Base-by-base conservation (phyloP, 2,329 filamentous ascomycete species). In the Clonostachys solani region DNA sequence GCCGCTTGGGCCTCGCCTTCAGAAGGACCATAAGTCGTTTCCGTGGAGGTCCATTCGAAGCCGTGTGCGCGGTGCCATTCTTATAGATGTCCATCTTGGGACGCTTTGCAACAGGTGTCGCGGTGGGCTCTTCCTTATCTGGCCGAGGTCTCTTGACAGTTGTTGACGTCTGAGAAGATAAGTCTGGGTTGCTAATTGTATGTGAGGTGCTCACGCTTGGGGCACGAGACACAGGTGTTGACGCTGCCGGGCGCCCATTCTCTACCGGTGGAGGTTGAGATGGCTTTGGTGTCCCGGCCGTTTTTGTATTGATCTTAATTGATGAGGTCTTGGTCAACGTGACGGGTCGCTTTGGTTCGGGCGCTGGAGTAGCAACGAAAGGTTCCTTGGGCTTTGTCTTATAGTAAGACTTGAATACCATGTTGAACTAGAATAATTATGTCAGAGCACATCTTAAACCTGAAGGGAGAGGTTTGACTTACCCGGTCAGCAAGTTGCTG, bases 391-490 rank as follows among this genome's bases (percentile, higher is more conserved):
- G 64, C 41, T 61, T 59, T 12, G 57, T 65, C 54, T 61, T 66
- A 51, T 66, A 67, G 53, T 62, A 65, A 3, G 67, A 63, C 46
- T 64, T 65, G 60, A 72, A 71, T 42, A 57, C 60, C 43, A 71
- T 50, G 18, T 67, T 54, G 41, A 69, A 57, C 67, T 68, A 52
- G 35, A 15, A 16, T 18, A 40, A 19, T 36, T 33, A 40, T 19
- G 15, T 40, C 16, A 12, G 33, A 36, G 17, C 12, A 18, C 12
- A 40, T 9, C 23, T 17, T 23, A 33, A 15, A 16, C 18, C 3
- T 42, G 13, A 19, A 15, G 10, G 19, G n/a, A 17, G 10, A 23
- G 7, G 5, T 15, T 18, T 7, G 10, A 54, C 66, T 59, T 57
- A 68, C 67, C 50, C 60, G 62, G 46, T 67, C 64, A 9, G 60